phyloP scores from a whole-genome alignment of 305 asterid genomes.

The Rubia tinctorum region DNA sequence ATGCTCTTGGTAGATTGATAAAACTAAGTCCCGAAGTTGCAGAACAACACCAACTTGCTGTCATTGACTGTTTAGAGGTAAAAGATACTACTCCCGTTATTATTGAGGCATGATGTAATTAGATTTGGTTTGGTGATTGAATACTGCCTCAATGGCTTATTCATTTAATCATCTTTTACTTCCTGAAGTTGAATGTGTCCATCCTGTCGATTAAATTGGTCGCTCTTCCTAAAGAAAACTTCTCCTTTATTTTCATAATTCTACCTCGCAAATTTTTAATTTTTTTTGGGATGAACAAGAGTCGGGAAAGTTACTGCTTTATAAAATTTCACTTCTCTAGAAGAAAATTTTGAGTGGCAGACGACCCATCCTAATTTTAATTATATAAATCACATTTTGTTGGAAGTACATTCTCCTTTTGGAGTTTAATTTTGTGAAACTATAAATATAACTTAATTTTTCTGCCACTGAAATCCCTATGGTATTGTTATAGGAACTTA shows the following conservation, averaged over 20 bases:
- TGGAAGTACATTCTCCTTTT: not conserved
- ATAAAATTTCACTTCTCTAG: not conserved
- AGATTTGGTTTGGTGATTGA: not conserved
- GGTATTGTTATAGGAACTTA: not conserved
- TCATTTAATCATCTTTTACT: not conserved
- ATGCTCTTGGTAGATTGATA: slow-evolving; percentile 95
- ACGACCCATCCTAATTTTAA: not conserved
- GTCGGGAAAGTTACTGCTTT: not conserved
- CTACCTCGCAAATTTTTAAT: not conserved
- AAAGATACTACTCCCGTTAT: not conserved
- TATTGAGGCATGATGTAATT: not conserved
- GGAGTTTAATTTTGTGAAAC: not conserved
- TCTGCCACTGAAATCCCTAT: not conserved
- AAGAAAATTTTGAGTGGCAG: not conserved
- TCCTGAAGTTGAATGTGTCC: not conserved
- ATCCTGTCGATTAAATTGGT: not conserved
- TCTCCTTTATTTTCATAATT: not conserved
- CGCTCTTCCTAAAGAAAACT: not conserved
- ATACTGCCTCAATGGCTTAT: not conserved
- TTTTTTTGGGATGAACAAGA: not conserved
- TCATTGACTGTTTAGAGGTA: slow-evolving; percentile 98
- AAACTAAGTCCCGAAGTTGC: slow-evolving; percentile 95
- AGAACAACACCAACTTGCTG: slow-evolving; percentile 98
- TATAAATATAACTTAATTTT: not conserved
- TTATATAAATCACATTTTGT: not conserved